Evolutionary conservation across 306 rosid species (phyloP).

Genomic region (Sicyos baderoa): DNA sequence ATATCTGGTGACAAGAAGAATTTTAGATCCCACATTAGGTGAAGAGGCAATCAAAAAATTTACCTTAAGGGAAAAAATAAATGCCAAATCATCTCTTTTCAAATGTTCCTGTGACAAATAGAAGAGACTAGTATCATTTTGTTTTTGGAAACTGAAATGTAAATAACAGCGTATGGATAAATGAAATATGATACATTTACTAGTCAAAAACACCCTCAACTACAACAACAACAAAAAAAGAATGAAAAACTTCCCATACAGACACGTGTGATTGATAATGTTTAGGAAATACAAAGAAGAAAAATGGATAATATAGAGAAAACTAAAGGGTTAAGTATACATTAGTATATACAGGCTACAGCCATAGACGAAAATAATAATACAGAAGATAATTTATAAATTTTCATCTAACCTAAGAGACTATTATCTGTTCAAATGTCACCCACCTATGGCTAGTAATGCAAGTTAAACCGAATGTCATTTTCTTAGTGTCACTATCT

Average conservation of each 20-base stretch:
- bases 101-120: conserved; percentile 61
- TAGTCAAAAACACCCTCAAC: not conserved
- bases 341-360: not conserved
- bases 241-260: not conserved
- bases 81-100: conserved; percentile 78
- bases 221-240: not conserved
- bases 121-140: conserved; percentile 9
- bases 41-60: conserved; percentile 12
- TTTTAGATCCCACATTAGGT: not conserved
- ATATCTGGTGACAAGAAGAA: not conserved
- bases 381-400: not conserved
- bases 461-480: not conserved
- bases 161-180: not conserved
- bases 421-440: not conserved
- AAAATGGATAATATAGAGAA: not conserved
- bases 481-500: not conserved
- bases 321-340: not conserved
- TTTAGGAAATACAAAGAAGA: not conserved
- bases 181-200: not conserved
- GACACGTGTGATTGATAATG: not conserved
- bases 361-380: not conserved
- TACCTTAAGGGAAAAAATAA: conserved; percentile 88
- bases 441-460: not conserved
- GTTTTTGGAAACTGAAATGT: not conserved
- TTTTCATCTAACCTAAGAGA: not conserved